phyloP scores from a whole-genome alignment of 768 basidiomycete genomes.

The Boletus subparvulus region DNA sequence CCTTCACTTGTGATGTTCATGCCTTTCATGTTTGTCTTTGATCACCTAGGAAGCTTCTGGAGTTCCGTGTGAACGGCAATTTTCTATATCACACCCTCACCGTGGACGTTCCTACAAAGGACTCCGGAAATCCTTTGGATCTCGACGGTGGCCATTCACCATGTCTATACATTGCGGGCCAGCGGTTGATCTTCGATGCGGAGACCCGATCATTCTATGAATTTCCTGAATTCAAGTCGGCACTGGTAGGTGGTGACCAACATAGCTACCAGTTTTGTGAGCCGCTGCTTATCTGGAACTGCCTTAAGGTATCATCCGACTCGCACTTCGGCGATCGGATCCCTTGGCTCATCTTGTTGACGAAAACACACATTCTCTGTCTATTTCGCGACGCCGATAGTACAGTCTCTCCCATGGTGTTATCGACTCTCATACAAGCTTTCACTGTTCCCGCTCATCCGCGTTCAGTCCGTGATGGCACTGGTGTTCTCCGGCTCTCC shows the following conservation, averaged over 20 bases:
- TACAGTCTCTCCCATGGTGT: neutral
- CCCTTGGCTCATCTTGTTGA: neutral
- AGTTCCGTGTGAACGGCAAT: neutral
- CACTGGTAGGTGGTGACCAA: neutral
- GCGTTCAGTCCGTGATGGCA: no score
- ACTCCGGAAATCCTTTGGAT: neutral
- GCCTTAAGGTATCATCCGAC: neutral
- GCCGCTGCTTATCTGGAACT: neutral
- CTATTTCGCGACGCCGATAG: neutral
- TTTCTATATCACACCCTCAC: neutral
- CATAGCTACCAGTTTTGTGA: neutral
- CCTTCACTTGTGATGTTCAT: no score
- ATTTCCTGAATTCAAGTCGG: neutral
- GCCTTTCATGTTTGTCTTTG: neutral
- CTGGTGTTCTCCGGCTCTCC: neutral
- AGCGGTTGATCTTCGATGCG: neutral
- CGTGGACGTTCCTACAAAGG: neutral
- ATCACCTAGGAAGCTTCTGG: neutral
- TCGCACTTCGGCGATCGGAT: neutral
- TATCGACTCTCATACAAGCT: neutral
- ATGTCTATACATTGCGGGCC: neutral
- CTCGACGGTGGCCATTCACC: neutral
- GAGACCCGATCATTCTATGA: neutral
- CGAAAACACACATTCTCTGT: neutral
- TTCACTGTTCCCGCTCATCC: neutral